phyloP scores from a whole-genome alignment of 2,329 filamentous ascomycete species.

The Beauveria asiatica region DNA sequence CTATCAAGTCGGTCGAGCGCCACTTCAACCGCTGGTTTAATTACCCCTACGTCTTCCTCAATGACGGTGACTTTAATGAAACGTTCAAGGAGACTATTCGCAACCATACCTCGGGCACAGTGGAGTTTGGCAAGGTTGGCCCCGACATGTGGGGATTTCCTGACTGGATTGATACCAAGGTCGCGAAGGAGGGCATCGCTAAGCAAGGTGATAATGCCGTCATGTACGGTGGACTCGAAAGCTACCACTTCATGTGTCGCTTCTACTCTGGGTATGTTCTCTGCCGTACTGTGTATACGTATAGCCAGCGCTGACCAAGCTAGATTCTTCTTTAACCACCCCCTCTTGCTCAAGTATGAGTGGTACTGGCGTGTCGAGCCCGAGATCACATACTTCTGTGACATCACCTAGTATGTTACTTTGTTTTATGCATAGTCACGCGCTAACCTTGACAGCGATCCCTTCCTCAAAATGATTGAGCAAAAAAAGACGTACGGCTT shows the following conservation, averaged over 20 bases:
- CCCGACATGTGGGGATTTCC: slow-evolving; percentile 92
- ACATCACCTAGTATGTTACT: slow-evolving; percentile 79
- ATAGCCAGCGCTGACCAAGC: slow-evolving; percentile 16
- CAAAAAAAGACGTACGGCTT: slow-evolving; percentile 97
- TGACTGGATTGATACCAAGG: slow-evolving; percentile 89
- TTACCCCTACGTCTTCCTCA: slow-evolving; percentile 97
- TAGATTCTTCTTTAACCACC: slow-evolving; percentile 94
- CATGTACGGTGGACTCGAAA: slow-evolving; percentile 99
- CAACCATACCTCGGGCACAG: slow-evolving; percentile 79
- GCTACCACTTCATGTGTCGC: slow-evolving; percentile 97
- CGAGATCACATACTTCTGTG: slow-evolving; percentile 99
- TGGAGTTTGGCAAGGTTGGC: slow-evolving; percentile 93
- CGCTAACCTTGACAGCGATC: slow-evolving; percentile 53
- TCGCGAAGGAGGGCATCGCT: slow-evolving; percentile 89
- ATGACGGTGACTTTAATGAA: slow-evolving; percentile 94
- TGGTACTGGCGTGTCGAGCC: slow-evolving; percentile 99
- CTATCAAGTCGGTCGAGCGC: slow-evolving; percentile 92
- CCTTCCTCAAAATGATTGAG: slow-evolving; percentile 90
- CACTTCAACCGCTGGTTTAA: slow-evolving; percentile 99
- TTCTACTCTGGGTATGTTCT: slow-evolving; percentile 85
- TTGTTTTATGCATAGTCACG: not conserved
- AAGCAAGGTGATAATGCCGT: slow-evolving; percentile 96
- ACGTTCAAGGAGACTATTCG: slow-evolving; percentile 80
- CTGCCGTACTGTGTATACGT: not conserved
- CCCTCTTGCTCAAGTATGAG: slow-evolving; percentile 89